Conservation (phyloP, 768 basidiomycete genomes). For the Dendrothele bispora region DNA sequence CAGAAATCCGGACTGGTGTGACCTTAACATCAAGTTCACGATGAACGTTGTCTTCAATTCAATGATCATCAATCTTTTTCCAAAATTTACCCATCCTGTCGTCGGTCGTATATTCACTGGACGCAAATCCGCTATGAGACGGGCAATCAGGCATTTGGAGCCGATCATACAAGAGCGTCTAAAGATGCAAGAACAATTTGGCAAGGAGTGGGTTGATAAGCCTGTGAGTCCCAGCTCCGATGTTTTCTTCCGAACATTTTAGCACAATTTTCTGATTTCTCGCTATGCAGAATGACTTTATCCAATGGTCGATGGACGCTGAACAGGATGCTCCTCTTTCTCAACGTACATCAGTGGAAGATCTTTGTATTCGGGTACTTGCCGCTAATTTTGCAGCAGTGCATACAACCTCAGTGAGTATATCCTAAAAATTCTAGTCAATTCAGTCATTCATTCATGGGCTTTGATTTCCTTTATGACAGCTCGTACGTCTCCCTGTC, state of each 20-base stretch:
- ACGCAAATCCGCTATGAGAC: constrained; percentile 10
- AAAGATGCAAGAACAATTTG: constrained; percentile 15
- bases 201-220: constrained; percentile 29
- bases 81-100: constrained; percentile 27
- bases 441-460: too few species aligned
- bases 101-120: neutral
- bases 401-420: constrained; percentile 17
- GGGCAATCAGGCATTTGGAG: constrained; percentile 21
- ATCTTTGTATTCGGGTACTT: constrained; percentile 19
- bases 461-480: neutral
- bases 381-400: constrained; percentile 34
- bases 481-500: neutral
- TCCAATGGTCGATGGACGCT: constrained; percentile 31
- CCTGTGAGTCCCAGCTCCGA: constrained; percentile 12
- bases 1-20: too few species aligned
- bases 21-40: too few species aligned
- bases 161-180: constrained; percentile 22
- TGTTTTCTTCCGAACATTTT: neutral
- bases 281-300: constrained; percentile 6
- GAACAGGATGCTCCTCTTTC: constrained; percentile 9
- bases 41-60: neutral
- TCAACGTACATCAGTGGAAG: constrained; percentile 12
- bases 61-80: constrained; percentile 29
- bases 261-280: neutral
- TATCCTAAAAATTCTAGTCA: too few species aligned